Conservation (phyloP, 108 stramenopile genomes). For the Nannochloropsis salina region DNA sequence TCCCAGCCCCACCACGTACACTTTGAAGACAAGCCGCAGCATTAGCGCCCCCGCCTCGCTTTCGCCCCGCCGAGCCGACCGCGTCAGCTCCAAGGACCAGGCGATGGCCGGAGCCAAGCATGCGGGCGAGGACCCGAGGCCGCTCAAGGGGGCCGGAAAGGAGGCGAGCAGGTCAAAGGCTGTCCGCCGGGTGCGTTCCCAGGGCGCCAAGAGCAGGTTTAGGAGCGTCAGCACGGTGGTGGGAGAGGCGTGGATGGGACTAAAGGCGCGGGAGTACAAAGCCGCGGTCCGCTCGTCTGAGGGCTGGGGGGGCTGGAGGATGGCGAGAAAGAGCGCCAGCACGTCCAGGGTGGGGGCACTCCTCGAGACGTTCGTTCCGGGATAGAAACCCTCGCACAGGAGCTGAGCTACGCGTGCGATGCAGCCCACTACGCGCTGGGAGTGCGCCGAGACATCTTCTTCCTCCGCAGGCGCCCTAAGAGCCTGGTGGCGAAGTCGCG, state of each 20-base stretch:
- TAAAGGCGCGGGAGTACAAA: background rate
- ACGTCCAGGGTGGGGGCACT: background rate
- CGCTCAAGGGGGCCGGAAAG: slow-evolving; percentile 9
- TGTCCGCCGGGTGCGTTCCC: background rate
- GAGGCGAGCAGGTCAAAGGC: background rate
- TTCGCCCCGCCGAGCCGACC: background rate
- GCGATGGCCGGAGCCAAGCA: background rate
- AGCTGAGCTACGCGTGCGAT: background rate
- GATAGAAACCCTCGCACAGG: slow-evolving; percentile 2
- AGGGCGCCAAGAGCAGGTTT: background rate
- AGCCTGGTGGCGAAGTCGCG: background rate
- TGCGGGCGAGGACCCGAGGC: background rate
- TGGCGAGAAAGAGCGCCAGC: background rate
- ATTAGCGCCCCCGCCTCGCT: background rate
- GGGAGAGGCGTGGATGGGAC: background rate
- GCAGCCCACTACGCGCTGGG: background rate
- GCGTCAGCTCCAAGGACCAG: background rate
- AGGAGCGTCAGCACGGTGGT: background rate
- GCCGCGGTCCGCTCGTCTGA: background rate
- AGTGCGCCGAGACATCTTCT: background rate
- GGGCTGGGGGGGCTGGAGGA: background rate
- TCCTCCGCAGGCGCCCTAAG: background rate
- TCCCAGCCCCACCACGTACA: slow-evolving; percentile 14
- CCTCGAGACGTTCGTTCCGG: background rate
- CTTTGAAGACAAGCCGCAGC: slow-evolving; percentile 12